phyloP scores from a whole-genome alignment of 148 eudicot species.

The Agrostemma githago region DNA sequence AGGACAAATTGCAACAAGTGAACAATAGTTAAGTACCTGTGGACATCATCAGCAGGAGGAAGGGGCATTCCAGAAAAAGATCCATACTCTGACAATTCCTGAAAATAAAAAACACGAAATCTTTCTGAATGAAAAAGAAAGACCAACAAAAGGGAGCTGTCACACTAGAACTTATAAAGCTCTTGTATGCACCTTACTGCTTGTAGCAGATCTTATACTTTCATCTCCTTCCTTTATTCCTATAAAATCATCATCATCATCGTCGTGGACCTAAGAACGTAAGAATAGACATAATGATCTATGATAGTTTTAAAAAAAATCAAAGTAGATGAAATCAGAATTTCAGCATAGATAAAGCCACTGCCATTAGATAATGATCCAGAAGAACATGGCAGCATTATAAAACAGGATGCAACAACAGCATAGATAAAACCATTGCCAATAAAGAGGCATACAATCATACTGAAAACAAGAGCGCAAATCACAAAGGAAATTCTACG shows the following conservation, averaged over 20 bases:
- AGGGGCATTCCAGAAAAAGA: constrained; percentile 34
- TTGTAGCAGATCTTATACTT: constrained; percentile 37
- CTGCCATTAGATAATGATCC: neutral
- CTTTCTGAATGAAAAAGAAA: constrained; percentile 2
- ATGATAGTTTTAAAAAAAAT: neutral
- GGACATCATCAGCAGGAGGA: constrained; percentile 23
- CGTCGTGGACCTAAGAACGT: constrained; percentile 86
- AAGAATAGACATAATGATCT: constrained; percentile 9
- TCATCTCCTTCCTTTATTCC: constrained; percentile 69
- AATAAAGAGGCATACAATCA: neutral
- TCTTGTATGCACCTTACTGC: constrained; percentile 41
- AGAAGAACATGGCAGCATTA: constrained; percentile 13
- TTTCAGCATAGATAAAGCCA: neutral
- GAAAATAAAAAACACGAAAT: constrained; percentile 20
- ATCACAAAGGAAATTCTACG: neutral
- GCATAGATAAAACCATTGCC: neutral
- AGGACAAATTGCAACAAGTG: constrained; percentile 6
- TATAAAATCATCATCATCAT: constrained; percentile 55
- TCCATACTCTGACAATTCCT: constrained; percentile 43
- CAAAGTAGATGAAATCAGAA: neutral
- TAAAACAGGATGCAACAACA: neutral
- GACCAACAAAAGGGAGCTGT: neutral
- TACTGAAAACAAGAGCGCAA: neutral
- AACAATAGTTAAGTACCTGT: constrained; percentile 37
- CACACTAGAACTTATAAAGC: neutral